Evolutionary conservation across 306 rosid species (phyloP).

Genomic region (Arachis hypogaea): DNA sequence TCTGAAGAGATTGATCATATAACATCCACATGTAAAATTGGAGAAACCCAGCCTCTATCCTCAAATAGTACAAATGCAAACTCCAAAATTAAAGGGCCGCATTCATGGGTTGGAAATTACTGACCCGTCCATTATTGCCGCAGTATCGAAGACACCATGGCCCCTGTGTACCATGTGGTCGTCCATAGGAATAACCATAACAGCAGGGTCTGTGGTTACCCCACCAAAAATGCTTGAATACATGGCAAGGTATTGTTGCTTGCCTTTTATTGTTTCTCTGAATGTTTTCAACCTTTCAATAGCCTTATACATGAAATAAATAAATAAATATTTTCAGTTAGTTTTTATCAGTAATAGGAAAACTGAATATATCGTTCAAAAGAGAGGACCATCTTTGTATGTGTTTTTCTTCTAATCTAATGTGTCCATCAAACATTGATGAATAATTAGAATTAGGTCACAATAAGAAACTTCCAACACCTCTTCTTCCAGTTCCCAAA

Average conservation of each 20-base stretch:
- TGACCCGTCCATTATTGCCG: constrained; percentile 83
- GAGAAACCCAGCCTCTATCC: not conserved
- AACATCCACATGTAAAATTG: constrained; percentile 13
- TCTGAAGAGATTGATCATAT: not conserved
- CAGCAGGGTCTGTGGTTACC: constrained; percentile 77
- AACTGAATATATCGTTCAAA: too few relatives aligned
- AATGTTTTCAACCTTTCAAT: constrained; percentile 55
- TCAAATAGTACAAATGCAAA: not conserved
- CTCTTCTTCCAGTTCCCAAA: too few relatives aligned
- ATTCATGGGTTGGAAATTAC: constrained; percentile 41
- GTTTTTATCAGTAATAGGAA: too few relatives aligned
- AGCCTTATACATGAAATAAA: constrained; percentile 46
- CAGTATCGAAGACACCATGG: constrained; percentile 94
- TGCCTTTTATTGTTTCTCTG: constrained; percentile 56
- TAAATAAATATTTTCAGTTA: too few relatives aligned
- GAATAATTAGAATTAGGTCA: too few relatives aligned
- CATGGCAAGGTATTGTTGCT: constrained; percentile 81
- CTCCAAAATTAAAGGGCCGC: not conserved
- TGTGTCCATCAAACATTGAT: too few relatives aligned
- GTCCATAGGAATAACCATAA: constrained; percentile 87
- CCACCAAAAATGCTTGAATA: constrained; percentile 89
- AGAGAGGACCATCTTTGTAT: too few relatives aligned
- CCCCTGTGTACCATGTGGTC: constrained; percentile 98
- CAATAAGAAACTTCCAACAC: too few relatives aligned
- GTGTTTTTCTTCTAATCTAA: too few relatives aligned